Evolutionary conservation across 768 basidiomycete genomes (phyloP).

Genomic region (Tulasnella calospora): DNA sequence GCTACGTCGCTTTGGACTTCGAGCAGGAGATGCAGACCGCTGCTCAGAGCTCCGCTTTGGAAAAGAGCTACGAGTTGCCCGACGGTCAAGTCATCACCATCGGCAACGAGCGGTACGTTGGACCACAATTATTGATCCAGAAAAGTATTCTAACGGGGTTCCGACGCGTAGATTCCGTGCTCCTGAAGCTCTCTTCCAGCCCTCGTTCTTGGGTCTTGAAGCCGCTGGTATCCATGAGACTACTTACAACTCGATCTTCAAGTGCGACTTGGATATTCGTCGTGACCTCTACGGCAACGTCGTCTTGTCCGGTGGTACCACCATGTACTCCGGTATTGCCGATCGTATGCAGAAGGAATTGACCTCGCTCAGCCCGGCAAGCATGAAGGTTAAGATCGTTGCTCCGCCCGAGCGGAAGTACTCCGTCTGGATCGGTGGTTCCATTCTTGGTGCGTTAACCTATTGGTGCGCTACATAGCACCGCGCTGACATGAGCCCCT

Average conservation of each 20-base stretch:
- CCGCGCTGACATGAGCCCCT: background rate
- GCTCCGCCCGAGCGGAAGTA: constrained; percentile 92
- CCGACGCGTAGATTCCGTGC: constrained; percentile 49
- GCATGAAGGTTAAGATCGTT: constrained; percentile 94
- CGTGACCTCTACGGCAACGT: constrained; percentile 61
- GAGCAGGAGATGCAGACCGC: constrained; percentile 91
- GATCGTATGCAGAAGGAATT: constrained; percentile 96
- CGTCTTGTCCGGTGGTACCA: constrained; percentile 78
- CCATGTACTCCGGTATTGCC: constrained; percentile 94
- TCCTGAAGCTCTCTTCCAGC: constrained; percentile 64
- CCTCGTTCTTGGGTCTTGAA: constrained; percentile 69
- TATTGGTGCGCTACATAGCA: background rate
- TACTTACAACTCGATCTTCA: constrained; percentile 64
- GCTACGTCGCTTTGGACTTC: constrained; percentile 91
- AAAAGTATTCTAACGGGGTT: background rate
- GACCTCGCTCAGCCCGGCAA: constrained; percentile 73
- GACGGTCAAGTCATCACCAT: constrained; percentile 93
- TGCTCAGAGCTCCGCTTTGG: constrained; percentile 79
- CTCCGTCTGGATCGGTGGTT: constrained; percentile 92
- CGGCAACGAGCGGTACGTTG: constrained; percentile 71
- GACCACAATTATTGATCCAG: background rate
- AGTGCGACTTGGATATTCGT: constrained; percentile 44
- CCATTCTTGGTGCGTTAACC: constrained; percentile 47
- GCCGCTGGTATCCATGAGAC: constrained; percentile 90
- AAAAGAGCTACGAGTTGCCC: constrained; percentile 92